Evolutionary conservation across 495 filamentous ascomycete species (phyloP).

Genomic region (Aspergillus campestris): DNA sequence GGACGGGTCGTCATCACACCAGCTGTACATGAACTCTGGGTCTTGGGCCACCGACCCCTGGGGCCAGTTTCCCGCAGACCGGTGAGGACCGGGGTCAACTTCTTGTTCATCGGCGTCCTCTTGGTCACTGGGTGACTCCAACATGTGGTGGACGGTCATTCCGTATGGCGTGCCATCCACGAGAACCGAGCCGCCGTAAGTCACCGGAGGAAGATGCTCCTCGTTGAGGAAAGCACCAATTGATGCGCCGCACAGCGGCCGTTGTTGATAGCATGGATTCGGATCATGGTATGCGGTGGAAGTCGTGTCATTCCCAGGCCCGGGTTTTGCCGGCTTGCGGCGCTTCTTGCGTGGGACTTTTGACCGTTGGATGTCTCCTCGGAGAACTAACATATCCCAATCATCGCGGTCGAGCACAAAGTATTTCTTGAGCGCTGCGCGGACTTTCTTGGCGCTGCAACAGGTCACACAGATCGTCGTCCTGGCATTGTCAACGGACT

Average conservation of each 20-base stretch:
- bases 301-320: conserved; percentile 21
- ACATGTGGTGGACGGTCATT: conserved; percentile 93
- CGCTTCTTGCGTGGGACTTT: conserved; percentile 43
- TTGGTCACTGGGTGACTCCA: conserved; percentile 69
- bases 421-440: conserved; percentile 62
- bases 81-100: conserved; percentile 16
- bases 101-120: conserved; percentile 31
- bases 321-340: conserved; percentile 32
- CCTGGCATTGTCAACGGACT: conserved; percentile 52
- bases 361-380: conserved; percentile 63
- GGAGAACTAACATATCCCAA: conserved; percentile 52
- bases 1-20: conserved; percentile 24
- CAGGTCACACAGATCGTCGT: conserved; percentile 74
- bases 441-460: conserved; percentile 60
- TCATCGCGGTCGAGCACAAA: conserved; percentile 55
- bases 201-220: conserved; percentile 77
- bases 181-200: conserved; percentile 78
- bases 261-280: conserved; percentile 55
- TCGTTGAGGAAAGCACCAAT: conserved; percentile 85
- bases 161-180: conserved; percentile 79
- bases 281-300: conserved; percentile 26
- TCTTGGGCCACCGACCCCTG: conserved; percentile 11
- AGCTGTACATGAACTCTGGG: conserved; percentile 23
- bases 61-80: conserved; percentile 30
- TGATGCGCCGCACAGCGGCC: conserved; percentile 76